Evolutionary conservation across 257 asterid genomes (phyloP).

Genomic region (Ophiorrhiza pumila): DNA sequence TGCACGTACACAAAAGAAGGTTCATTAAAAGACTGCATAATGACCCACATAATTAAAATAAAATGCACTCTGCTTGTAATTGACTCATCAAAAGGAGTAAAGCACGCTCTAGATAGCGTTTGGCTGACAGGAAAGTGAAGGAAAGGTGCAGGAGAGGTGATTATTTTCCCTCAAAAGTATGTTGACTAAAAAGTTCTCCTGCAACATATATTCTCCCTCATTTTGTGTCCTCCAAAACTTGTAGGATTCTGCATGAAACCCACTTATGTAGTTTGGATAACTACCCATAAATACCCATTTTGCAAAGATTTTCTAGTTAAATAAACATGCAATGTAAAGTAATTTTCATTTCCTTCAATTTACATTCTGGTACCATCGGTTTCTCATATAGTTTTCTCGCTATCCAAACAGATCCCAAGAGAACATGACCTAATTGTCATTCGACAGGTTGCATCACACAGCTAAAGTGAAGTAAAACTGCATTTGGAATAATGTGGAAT

Average conservation of each 20-base stretch:
- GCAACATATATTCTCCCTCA: background rate
- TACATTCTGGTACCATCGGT: background rate
- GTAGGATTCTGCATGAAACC: background rate
- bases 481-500: background rate
- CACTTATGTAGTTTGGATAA: background rate
- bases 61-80: background rate
- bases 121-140: background rate
- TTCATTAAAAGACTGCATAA: background rate
- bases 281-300: background rate
- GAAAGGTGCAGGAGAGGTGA: background rate
- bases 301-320: background rate
- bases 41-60: background rate
- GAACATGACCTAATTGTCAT: background rate
- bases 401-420: background rate
- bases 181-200: background rate
- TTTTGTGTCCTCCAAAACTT: background rate
- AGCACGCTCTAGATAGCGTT: background rate
- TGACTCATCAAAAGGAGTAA: background rate
- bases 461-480: too few species aligned
- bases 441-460: background rate
- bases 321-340: background rate
- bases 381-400: background rate
- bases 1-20: background rate
- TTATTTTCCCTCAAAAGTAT: too few species aligned
- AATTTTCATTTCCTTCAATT: background rate